Evolutionary conservation across 2,329 filamentous ascomycete genomes (phyloP), one percentile per base, ranked within the genome.

Genomic region (Dothideomycetes sp.): DNA sequence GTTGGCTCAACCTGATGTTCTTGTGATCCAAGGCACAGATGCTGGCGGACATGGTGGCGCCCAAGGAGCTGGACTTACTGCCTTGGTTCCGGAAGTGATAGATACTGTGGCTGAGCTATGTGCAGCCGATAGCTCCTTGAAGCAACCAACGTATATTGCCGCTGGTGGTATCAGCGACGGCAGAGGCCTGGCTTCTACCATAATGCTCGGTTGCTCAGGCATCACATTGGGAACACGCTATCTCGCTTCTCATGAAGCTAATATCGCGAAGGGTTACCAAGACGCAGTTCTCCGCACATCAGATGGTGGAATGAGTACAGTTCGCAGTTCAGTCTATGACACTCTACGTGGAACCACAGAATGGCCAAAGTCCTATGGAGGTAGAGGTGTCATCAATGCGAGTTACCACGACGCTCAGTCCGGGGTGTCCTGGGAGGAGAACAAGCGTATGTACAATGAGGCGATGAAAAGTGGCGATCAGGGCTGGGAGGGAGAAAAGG

Each of bases 181-280:
- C 1, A 61, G 70, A 34, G 70, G 70, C 0, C 68, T 70, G 2
- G 68, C 70, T 2, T 73, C 72, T 2, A 68, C 69, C 3, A 41
- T 78, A 46, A 60, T 64, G 2, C 55, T 79, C 11, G 75, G 73
- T 3, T 60, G 63, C 1, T 47, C 52, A 0, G 79, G 73, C 0
- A 65, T 70, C 0, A 73, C 66, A 1, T 66, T 84, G 61, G 80
- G 80, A 0, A 83, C 79, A 0, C 65, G 77, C 5, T 77, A 81
- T 42, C 65, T 83, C 1, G 75, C 73, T 1, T 46, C 54, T 3
- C 47, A 51, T 0, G 69, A 73, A 52, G 68, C 69, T 1, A 51
- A 53, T 10, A 59, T 70, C 7, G 49, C 59, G 3, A 49, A 58
- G 1, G 67, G 64, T 0, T 74, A 74, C 47, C 60, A 58, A 35